Evolutionary conservation across 1,284 basidiomycete species (phyloP).

Genomic region (Naganishia liquefaciens): DNA sequence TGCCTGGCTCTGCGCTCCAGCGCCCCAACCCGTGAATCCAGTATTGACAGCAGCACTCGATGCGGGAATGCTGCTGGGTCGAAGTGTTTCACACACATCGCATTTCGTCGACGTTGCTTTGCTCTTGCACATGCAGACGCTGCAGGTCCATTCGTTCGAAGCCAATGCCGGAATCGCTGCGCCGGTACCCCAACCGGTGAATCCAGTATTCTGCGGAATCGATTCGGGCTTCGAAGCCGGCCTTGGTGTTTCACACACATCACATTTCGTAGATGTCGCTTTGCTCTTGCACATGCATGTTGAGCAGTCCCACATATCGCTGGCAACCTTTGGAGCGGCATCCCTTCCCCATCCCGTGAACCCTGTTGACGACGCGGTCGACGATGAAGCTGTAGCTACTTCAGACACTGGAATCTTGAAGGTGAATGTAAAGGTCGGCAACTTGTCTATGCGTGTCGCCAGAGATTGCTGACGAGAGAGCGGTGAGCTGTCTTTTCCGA

Average conservation of each 20-base stretch:
- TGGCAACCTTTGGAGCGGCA: not conserved
- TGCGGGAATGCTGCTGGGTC: not conserved
- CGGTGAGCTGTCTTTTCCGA: conserved; percentile 16
- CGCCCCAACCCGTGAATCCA: conserved; percentile 25
- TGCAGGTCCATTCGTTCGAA: conserved; percentile 25
- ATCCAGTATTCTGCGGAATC: conserved; percentile 1
- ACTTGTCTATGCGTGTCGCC: not conserved
- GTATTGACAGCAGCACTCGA: not conserved
- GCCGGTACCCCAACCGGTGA: conserved; percentile 32
- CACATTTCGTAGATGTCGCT: not conserved
- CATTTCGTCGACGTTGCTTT: conserved; percentile 28
- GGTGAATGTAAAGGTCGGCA: conserved; percentile 11
- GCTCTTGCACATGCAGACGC: conserved; percentile 15
- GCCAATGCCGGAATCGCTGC: not conserved
- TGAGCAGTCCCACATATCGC: conserved; percentile 6
- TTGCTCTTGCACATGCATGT: conserved; percentile 19
- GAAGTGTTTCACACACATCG: conserved; percentile 32
- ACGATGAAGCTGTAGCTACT: not conserved
- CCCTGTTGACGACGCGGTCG: conserved; percentile 1
- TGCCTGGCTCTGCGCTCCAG: conserved; percentile 1
- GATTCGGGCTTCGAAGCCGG: not conserved
- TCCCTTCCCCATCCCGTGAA: conserved; percentile 22
- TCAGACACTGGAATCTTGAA: not conserved
- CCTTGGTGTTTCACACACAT: not conserved
- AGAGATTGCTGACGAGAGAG: conserved; percentile 23